Evolutionary conservation across 2,329 filamentous ascomycete genomes (phyloP), one percentile per base, ranked within the genome.

Genomic region (Ophiostoma ips): DNA sequence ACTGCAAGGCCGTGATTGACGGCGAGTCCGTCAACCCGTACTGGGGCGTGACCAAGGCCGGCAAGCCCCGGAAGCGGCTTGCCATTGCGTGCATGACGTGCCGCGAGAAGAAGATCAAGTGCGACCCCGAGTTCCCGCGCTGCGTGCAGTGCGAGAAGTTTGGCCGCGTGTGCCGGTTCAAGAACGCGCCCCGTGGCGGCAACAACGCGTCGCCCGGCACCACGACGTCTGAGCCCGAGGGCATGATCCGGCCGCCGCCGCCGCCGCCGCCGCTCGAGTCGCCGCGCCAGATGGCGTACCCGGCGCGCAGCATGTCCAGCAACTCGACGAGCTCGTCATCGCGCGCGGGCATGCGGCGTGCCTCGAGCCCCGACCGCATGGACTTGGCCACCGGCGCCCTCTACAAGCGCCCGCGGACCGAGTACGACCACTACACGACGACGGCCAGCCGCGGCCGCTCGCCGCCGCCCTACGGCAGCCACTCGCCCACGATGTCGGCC

Each of bases 21-120:
- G 88, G 88, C 16, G 85, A 94, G 62, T 73, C 74, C 0, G 87
- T 95, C 48, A 95, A 94, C 62, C 86, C 88, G 1, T 85, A 87
- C 57, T 95, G 89, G 89, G 88, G 89, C 15, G 81, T 94, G 10
- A 95, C 89, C 34, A 95, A 95, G 67, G 88, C 89, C 2, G 89
- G 89, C 13, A 95, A 94, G 68, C 88, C 89, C 45, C 79, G 89
- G 57, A 95, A 95, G 68, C 76, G 89, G 51, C 72, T 95, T 51
- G 88, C 89, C 21, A 88, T 94, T 63, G 87, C 87, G n/a, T 95
- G 89, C 62, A 75, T 94, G 52, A 92, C 87, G 12, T 95, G 89
- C 63, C 79, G 89, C 47, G 88, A 95, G 68, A 95, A 95, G 78
- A 95, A 95, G 72, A 94, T 95, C 68, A 95, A 94, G 65, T 95